Evolutionary conservation across 495 filamentous ascomycete species (phyloP).

Genomic region (Penicillium paradoxum): DNA sequence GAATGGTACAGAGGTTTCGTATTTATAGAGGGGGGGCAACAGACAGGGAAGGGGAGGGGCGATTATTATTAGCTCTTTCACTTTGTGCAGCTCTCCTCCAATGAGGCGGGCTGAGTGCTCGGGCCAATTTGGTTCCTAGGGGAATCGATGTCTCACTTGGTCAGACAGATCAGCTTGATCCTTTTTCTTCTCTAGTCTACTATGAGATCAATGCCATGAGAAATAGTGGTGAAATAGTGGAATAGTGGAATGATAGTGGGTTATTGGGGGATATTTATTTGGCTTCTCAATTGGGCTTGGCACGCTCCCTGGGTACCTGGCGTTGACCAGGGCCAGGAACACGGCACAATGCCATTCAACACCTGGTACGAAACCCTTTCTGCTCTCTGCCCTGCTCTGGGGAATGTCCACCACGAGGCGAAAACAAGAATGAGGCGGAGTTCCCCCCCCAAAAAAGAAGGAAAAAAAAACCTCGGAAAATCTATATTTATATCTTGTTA

Average conservation of each 20-base stretch:
- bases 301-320: no score
- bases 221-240: background rate
- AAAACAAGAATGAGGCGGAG: constrained; percentile 1
- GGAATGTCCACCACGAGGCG: background rate
- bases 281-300: no score
- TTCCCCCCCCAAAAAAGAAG: no score
- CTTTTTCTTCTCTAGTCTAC: background rate
- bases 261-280: background rate
- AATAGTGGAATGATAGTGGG: background rate
- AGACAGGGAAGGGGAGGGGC: constrained; percentile 16
- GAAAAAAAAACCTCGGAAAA: background rate
- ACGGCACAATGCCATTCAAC: no score
- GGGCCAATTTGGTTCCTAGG: constrained; percentile 6
- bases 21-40: constrained; percentile 23
- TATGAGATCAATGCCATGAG: background rate
- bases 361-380: no score
- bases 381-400: no score
- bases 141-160: constrained; percentile 10
- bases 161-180: background rate
- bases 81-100: constrained; percentile 2
- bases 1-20: constrained; percentile 16
- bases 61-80: constrained; percentile 13
- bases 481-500: constrained; percentile 4
- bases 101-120: constrained; percentile 1
- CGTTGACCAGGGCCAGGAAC: no score